phyloP scores from a whole-genome alignment of 306 rosid species.

The Cucurbita maxima region DNA sequence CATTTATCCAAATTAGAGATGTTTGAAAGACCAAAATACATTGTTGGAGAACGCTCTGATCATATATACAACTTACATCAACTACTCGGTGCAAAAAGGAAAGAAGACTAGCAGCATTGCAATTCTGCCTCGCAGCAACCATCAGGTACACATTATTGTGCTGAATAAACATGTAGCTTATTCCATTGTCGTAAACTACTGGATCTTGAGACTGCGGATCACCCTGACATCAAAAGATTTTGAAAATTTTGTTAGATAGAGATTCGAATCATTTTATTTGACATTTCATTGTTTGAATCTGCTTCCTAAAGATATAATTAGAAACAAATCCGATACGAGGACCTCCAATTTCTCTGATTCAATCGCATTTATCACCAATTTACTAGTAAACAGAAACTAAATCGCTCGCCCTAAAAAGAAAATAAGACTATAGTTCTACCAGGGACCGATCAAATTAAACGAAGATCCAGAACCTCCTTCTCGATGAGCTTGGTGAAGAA shows the following conservation, averaged over 20 bases:
- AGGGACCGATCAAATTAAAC: neutral
- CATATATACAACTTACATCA: slow-evolving; percentile 45
- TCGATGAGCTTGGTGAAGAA: slow-evolving; percentile 98
- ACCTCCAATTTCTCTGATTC: neutral
- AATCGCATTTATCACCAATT: neutral
- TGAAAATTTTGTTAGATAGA: neutral
- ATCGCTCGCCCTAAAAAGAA: neutral
- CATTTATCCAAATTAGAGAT: neutral
- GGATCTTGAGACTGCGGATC: slow-evolving; percentile 95
- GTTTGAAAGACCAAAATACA: neutral
- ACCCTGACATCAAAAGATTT: slow-evolving; percentile 35
- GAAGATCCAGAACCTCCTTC: slow-evolving; percentile 45
- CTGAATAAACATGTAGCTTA: slow-evolving; percentile 86
- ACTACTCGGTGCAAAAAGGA: slow-evolving; percentile 82
- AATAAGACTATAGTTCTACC: neutral
- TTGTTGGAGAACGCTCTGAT: neutral
- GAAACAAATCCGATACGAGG: neutral
- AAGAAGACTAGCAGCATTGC: slow-evolving; percentile 94
- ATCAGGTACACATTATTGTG: slow-evolving; percentile 87
- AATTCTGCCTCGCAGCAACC: slow-evolving; percentile 85
- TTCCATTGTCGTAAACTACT: slow-evolving; percentile 72
- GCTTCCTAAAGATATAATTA: neutral
- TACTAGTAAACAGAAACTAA: neutral
- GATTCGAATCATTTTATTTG: neutral
- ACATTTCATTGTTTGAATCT: neutral